A percentile compares a stretch with the other conserved stretches of the same genome.
phyloP scores from a whole-genome alignment of 2,329 filamentous ascomycete species.

The Pseudogymnoascus sp. region DNA sequence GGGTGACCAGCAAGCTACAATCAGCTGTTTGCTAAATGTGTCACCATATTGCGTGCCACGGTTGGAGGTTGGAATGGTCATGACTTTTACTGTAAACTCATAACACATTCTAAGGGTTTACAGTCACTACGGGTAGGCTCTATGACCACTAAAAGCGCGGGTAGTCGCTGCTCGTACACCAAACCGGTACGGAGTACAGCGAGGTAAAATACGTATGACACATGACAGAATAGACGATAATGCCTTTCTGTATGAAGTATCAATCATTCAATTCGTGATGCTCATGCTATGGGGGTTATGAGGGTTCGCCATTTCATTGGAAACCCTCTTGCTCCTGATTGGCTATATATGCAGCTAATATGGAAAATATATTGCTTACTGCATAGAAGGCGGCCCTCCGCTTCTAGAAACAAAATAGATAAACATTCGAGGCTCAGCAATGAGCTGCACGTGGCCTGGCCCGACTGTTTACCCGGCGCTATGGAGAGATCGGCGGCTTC shows the following conservation, averaged over 20 bases:
- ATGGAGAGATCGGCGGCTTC: not conserved
- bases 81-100: not conserved
- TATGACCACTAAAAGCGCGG: not conserved
- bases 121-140: not conserved
- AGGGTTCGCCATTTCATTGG: not conserved
- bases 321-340: not conserved
- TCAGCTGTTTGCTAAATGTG: not conserved
- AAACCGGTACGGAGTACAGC: not conserved
- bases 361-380: conserved; percentile 3
- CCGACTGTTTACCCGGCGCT: conserved; percentile 7
- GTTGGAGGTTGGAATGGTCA: not conserved
- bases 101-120: not conserved
- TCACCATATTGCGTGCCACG: conserved; percentile 3
- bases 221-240: not conserved
- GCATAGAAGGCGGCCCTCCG: not conserved
- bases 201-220: not conserved
- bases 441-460: not conserved
- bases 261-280: not conserved
- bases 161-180: not conserved
- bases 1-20: not conserved
- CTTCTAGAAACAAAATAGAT: conserved; percentile 1
- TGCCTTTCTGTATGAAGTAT: not conserved
- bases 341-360: not conserved
- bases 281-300: not conserved
- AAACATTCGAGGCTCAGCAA: not conserved